A percentile compares a stretch with the other conserved stretches of the same genome.
Evolutionary conservation across 192 early-diverging fungal genomes (phyloP).

Genomic region (Paraglomus occultum): DNA sequence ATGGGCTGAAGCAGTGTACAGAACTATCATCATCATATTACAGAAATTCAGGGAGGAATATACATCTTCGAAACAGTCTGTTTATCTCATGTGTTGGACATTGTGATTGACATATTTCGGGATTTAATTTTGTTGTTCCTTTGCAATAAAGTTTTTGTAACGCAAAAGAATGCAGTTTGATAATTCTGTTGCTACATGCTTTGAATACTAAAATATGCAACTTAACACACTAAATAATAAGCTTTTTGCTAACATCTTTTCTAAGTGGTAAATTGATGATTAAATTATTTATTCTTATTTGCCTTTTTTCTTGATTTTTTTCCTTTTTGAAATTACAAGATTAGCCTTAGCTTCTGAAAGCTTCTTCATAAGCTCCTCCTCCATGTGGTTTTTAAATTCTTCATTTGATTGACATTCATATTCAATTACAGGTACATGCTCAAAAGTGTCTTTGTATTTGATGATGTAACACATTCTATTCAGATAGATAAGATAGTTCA

Average conservation of each 20-base stretch:
- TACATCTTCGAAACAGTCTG: no score
- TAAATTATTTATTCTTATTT: slow-evolving; percentile 1
- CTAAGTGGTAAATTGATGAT: not conserved
- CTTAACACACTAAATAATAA: not conserved
- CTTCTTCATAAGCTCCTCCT: not conserved
- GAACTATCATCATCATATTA: no score
- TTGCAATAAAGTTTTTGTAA: not conserved
- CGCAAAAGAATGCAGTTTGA: slow-evolving; percentile 10
- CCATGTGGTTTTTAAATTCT: slow-evolving; percentile 12
- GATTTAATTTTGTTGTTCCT: no score
- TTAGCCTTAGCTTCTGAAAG: slow-evolving; percentile 3
- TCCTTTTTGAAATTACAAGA: not conserved
- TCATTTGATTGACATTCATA: not conserved
- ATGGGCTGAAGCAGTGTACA: no score
- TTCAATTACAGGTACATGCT: not conserved
- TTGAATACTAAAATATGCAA: no score
- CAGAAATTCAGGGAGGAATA: no score
- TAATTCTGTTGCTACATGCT: not conserved
- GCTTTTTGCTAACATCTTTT: not conserved
- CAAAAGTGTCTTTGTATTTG: not conserved
- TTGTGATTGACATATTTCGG: no score
- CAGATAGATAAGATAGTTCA: not conserved
- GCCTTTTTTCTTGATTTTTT: slow-evolving; percentile 1
- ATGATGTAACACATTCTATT: slow-evolving; percentile 1
- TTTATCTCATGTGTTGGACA: no score